Conservation (phyloP, 371 early-diverging fungal genomes). For the Massospora cicadina region DNA sequence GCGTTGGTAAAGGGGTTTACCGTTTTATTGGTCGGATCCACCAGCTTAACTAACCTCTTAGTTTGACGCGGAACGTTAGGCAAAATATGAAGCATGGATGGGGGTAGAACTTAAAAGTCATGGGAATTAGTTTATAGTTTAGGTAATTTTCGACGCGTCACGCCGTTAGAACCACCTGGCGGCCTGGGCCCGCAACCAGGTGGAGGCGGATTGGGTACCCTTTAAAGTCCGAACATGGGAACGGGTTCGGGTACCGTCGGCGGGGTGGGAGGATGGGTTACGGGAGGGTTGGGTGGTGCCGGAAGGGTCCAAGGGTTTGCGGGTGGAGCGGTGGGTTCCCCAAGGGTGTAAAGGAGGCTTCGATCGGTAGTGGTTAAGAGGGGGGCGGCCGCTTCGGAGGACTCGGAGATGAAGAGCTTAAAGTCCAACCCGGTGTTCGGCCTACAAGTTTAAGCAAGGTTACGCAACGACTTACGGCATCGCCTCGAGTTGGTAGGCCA, state of each 20-base stretch:
- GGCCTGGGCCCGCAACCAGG: not conserved
- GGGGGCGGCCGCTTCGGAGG: not conserved
- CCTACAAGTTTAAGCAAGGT: not conserved
- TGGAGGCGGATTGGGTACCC: not conserved
- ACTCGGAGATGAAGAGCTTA: not conserved
- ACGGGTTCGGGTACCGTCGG: not conserved
- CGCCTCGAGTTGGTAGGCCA: not conserved
- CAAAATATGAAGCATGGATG: too few relatives aligned
- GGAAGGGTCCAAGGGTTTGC: not conserved
- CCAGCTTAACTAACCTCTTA: too few relatives aligned
- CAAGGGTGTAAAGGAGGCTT: not conserved
- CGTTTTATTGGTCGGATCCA: too few relatives aligned
- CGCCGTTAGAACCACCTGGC: not conserved
- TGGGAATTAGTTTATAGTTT: too few relatives aligned
- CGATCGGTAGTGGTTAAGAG: not conserved
- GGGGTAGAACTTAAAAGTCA: too few relatives aligned
- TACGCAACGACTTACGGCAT: slow-evolving; percentile 6
- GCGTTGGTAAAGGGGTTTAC: too few relatives aligned
- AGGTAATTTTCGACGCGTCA: too few relatives aligned
- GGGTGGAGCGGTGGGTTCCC: not conserved
- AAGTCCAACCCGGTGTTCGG: not conserved
- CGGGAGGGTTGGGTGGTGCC: not conserved
- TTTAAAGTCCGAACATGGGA: not conserved
- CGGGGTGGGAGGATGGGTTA: not conserved
- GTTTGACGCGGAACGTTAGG: too few relatives aligned